Conservation (phyloP, 2,329 filamentous ascomycete genomes). For the Clonostachys rosea region DNA sequence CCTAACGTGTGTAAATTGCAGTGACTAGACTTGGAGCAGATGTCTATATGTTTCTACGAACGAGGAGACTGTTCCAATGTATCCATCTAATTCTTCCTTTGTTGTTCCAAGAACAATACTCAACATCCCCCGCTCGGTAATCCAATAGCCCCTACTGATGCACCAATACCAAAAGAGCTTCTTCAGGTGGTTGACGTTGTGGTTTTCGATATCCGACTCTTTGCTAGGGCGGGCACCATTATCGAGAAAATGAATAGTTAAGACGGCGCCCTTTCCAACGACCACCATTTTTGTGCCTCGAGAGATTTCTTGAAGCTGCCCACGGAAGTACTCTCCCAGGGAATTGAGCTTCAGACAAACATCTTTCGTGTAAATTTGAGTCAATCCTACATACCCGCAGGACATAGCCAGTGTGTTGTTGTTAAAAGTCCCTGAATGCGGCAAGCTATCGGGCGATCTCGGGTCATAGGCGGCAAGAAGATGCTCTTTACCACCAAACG, state of each 20-base stretch:
- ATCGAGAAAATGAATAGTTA: too few relatives aligned
- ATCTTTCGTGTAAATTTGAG: slow-evolving; percentile 20
- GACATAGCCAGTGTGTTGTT: slow-evolving; percentile 60
- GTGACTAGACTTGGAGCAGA: too few relatives aligned
- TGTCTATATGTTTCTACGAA: too few relatives aligned
- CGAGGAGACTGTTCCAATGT: too few relatives aligned
- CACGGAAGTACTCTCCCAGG: neutral
- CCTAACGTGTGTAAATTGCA: too few relatives aligned
- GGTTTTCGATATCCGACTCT: too few relatives aligned
- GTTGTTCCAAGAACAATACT: neutral
- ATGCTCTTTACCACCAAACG: slow-evolving; percentile 55
- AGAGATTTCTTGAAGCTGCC: neutral
- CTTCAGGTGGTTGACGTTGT: too few relatives aligned
- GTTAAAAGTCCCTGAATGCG: slow-evolving; percentile 63
- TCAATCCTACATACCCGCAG: slow-evolving; percentile 38
- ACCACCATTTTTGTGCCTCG: neutral
- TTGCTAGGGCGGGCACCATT: too few relatives aligned
- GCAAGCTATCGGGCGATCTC: slow-evolving; percentile 26
- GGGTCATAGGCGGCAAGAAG: slow-evolving; percentile 58
- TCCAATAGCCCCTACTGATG: neutral
- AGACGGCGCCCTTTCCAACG: too few relatives aligned
- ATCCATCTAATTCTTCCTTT: neutral
- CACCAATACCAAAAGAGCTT: too few relatives aligned
- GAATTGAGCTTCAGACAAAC: neutral
- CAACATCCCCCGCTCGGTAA: neutral